Base-by-base conservation (phyloP, 2,329 filamentous ascomycete genomes). In the Chrysosporium keratinophilum region DNA sequence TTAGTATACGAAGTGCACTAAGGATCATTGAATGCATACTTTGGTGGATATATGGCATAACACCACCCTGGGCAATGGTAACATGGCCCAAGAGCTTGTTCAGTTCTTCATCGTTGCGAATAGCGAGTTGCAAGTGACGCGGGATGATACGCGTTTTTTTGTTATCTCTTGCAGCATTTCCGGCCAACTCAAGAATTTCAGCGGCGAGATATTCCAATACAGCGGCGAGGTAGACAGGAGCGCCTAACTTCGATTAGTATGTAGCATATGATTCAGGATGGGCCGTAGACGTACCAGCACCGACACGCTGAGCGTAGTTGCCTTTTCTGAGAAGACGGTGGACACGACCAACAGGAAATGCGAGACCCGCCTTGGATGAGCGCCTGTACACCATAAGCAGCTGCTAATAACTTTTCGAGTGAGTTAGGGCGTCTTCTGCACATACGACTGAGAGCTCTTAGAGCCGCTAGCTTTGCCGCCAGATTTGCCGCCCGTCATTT, bases 101-200 rank as follows among this genome's bases (percentile, higher is more conserved):
- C 87, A 97, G 75, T 78, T 98, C 93, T 82, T 97, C 91, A 75
- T 97, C 91, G 78, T 96, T 96, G 70, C 93, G 85, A 79, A 98
- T 98, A 76, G 93, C 93, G 65, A 98, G 88, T 80, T 98, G 93
- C 46, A 98, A 83, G 76, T 98, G 93, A 76, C 93, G 89, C 62
- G 93, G 93, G 58, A 97, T 98, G 78, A 98, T 98, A 86, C 93
- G 90, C 62, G 91, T 98, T 87, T 97, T 97, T 88, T 98, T 98
- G 85, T 97, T 96, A 79, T 98, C 93, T 67, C 93, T 91, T 61
- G 93, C 93, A 67, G 93, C 93, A 75, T 98, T 98, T 67, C 93
- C 56, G 11, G 56, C 56, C 9, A 57, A 44, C 35, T 57, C 56
- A 19, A 57, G 54, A 19, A 57, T 55, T 51, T 57, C 56, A 23